Evolutionary conservation across 2,329 filamentous ascomycete species (phyloP), one percentile per base, ranked within the genome.

Genomic region (Plectosphaerella cucumerina): DNA sequence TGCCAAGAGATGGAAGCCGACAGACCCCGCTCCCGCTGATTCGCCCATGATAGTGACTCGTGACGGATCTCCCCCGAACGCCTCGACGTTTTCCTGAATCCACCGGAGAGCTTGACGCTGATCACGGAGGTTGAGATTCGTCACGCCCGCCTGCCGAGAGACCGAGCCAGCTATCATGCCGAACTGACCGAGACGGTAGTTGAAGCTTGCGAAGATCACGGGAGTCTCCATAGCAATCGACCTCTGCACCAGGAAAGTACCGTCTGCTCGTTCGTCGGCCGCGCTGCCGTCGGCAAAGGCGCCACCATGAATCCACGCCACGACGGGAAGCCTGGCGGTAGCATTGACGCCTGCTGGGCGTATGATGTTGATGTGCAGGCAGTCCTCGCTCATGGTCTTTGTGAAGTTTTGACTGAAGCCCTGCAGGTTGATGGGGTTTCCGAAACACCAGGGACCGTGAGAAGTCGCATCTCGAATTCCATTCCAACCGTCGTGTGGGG

Each of bases 161-260:
- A 75, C 65, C 23, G 64, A 64, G 0, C 71, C 67, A 31, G 65
- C 65, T 3, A 79, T 54, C 55, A 80, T 76, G 1, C 78, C 71
- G 56, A 72, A 75, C 2, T 70, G 69, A 10, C 66, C 65, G 12
- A 73, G 61, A 31, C 75, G 68, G 54, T 77, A 77, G 56, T 77
- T 76, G 49, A 78, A 56, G 11, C 65, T 69, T 14, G 77, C 70
- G 0, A 61, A 72, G 23, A 79, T 68, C 50, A 80, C 70, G 0
- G 73, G 74, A 46, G 72, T 70, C 48, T 70, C 70, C 15, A 72
- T 72, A 3, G 62, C 54, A 26, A 72, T 64, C 21, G 72, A 68
- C 53, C 72, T 70, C 14, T 71, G 59, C 1, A 86, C 78, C 45
- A 86, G 75, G 53, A 76, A 80, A 12, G 77, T 79, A 51, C 84